Base-by-base conservation (phyloP, 495 filamentous ascomycete genomes). In the Penicillium arizonense region DNA sequence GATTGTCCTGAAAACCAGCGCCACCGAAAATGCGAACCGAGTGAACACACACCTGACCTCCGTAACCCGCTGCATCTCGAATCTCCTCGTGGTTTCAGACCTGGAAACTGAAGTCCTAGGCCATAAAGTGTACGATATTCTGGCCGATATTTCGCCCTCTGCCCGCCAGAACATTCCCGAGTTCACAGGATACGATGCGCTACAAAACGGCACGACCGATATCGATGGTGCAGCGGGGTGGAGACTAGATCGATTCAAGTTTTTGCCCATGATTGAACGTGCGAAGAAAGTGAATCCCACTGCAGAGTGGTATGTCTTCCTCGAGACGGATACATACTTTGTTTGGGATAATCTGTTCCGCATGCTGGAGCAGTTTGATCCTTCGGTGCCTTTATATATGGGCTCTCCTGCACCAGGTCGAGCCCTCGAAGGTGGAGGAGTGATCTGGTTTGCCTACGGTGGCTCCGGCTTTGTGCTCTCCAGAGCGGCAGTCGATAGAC, bases 201-300 rank as follows among this genome's bases (percentile, higher is more conserved):
- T 65, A 1, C 56, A 70, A 28, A 53, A 48, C 7, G 53, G 54
- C 5, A 50, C 62, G 16, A 33, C 41, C 5, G 47, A 46, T 3
- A 26, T 55, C 2, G 44, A 52, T 7, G 57, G 50, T 0, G 36
- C 42, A 2, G 52, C 59, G 30, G 84, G 79, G 0, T 87, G 83
- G 82, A 64, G 62, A 26, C 64, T 85, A 21, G 83, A 87, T 63
- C 82, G 82, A 51, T 86, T 80, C 71, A 87, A 86, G 68, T 86
- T 86, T 54, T 61, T 87, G 20, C 77, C 82, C 13, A 82, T 82
- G 70, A 73, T 86, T 36, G 78, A 82, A 52, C 64, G 78, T 39
- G 77, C 81, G 12, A 82, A 77, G 68, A 65, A 70, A 35, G 66
- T 73, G 70, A 73, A 75, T 21, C 81, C 80, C 20, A 64, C 71